Conservation (phyloP, 768 basidiomycete genomes). For the Amanita molliuscula region DNA sequence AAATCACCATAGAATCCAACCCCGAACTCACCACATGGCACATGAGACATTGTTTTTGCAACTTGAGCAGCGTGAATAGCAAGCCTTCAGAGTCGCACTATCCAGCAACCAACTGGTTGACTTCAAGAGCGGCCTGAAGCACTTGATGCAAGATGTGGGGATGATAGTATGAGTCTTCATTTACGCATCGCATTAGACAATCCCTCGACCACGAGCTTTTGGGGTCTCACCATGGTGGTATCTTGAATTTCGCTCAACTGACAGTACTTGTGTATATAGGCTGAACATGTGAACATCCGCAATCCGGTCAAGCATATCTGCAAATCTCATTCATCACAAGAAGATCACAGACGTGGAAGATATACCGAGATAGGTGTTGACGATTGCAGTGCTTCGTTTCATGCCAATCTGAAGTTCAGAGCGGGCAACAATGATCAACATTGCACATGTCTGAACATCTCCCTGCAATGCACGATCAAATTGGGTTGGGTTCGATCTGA, state of each 20-base stretch:
- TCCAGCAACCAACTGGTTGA: slow-evolving; percentile 24
- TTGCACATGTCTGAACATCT: slow-evolving; percentile 72
- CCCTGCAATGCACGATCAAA: slow-evolving; percentile 34
- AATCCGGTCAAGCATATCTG: slow-evolving; percentile 52
- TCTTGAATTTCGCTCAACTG: slow-evolving; percentile 38
- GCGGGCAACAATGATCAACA: slow-evolving; percentile 53
- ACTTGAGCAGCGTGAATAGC: slow-evolving; percentile 43
- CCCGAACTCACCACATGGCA: slow-evolving; percentile 56
- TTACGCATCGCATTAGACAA: neutral
- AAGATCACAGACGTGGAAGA: neutral
- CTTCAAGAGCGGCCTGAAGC: slow-evolving; percentile 49
- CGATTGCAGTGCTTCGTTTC: slow-evolving; percentile 36
- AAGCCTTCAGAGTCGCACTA: slow-evolving; percentile 22
- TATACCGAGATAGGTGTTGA: slow-evolving; percentile 68
- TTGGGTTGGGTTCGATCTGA: slow-evolving; percentile 1
- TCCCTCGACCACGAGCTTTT: neutral
- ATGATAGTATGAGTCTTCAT: slow-evolving; percentile 49
- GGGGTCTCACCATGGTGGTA: slow-evolving; percentile 38
- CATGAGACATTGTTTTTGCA: slow-evolving; percentile 47
- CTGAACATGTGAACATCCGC: slow-evolving; percentile 54
- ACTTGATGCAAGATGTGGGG: slow-evolving; percentile 55
- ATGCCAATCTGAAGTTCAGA: slow-evolving; percentile 42
- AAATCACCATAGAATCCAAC: neutral
- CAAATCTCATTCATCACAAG: neutral
- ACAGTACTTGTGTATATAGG: slow-evolving; percentile 65